phyloP scores from a whole-genome alignment of 2,329 filamentous ascomycete species.

The Colletotrichum siamense region DNA sequence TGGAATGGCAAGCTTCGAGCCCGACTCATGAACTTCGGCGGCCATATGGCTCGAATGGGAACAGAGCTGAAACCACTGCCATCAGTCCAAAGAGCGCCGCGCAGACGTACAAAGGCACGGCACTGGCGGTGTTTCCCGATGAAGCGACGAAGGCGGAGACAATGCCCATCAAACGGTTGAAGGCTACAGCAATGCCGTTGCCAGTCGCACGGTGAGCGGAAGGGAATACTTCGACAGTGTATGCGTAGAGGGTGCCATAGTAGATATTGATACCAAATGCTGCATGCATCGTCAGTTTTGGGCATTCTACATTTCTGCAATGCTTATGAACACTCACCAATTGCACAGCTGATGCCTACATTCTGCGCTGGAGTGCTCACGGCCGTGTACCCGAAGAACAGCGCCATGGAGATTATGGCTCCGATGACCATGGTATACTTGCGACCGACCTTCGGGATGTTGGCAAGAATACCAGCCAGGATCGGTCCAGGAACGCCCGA shows the following conservation, averaged over 20 bases:
- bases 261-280: conserved; percentile 74
- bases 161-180: conserved; percentile 78
- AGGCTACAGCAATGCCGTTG: conserved; percentile 74
- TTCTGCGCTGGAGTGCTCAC: conserved; percentile 68
- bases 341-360: conserved; percentile 71
- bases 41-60: conserved; percentile 73
- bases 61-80: conserved; percentile 59
- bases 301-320: not conserved
- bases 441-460: conserved; percentile 61
- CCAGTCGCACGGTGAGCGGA: conserved; percentile 76
- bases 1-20: not conserved
- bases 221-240: conserved; percentile 68
- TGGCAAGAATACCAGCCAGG: conserved; percentile 71
- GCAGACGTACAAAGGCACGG: conserved; percentile 72
- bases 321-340: not conserved
- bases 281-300: conserved; percentile 31
- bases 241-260: conserved; percentile 71
- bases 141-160: conserved; percentile 72
- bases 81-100: conserved; percentile 68
- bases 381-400: conserved; percentile 79
- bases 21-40: conserved; percentile 49
- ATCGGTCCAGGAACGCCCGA: conserved; percentile 73
- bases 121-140: conserved; percentile 62
- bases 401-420: conserved; percentile 68
- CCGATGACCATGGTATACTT: conserved; percentile 71